These are phyloP conservation scores for Cladosporium phlei DNA, from an alignment of 2,329 filamentous ascomycete species.

Conservation along the genomic window DNA sequence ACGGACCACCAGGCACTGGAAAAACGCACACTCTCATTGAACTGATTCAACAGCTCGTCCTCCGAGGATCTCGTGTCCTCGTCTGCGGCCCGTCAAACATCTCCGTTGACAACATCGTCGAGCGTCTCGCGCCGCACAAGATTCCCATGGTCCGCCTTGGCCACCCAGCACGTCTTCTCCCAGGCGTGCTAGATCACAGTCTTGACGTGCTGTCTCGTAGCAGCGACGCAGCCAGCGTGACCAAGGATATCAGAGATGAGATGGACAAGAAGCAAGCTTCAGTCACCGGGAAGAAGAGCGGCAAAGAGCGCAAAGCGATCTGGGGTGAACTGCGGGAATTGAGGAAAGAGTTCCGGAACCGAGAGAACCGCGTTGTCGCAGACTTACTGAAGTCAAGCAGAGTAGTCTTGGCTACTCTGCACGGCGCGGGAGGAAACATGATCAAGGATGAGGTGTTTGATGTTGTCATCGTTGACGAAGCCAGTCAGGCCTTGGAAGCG, in stretches of 20 bases:
- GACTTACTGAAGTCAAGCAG: conserved; percentile 71
- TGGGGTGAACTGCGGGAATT: conserved; percentile 82
- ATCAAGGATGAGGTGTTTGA: conserved; percentile 78
- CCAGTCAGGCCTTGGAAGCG: conserved; percentile 89
- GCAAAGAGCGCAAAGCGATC: conserved; percentile 71
- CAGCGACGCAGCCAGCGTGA: conserved; percentile 82
- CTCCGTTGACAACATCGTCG: conserved; percentile 96
- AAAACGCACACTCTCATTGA: conserved; percentile 97
- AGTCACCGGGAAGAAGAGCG: conserved; percentile 79
- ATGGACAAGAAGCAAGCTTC: conserved; percentile 89
- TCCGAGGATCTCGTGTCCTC: conserved; percentile 66
- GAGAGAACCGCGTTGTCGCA: conserved; percentile 76
- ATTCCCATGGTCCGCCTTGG: conserved; percentile 84
- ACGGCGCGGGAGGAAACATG: conserved; percentile 84
- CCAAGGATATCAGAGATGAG: conserved; percentile 82
- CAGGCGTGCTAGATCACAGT: conserved; percentile 82
- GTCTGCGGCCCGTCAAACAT: conserved; percentile 98
- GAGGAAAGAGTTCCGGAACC: conserved; percentile 79
- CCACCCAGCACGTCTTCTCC: conserved; percentile 84
- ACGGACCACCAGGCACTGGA: conserved; percentile 91
- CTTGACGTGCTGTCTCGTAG: conserved; percentile 87
- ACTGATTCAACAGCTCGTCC: conserved; percentile 83
- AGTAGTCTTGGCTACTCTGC: conserved; percentile 86
- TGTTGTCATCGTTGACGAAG: conserved; percentile 92
- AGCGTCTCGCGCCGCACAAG: conserved; percentile 78